These are phyloP conservation scores for Colletotrichum musae DNA, from an alignment of 2,329 filamentous ascomycete species.

Conservation along the genomic window DNA sequence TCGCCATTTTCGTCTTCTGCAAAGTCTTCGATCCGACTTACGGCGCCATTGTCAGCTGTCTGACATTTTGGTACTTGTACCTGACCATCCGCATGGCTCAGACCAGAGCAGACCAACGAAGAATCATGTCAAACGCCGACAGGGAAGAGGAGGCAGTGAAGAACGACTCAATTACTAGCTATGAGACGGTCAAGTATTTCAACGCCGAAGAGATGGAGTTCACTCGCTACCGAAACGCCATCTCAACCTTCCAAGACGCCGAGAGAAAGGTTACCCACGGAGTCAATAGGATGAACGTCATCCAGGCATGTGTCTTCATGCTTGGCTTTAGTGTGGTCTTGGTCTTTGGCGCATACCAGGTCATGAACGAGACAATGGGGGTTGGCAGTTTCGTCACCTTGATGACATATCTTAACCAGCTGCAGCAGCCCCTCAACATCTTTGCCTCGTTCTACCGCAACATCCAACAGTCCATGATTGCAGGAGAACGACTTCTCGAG, in stretches of 20 bases:
- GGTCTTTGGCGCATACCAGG: slow-evolving; percentile 83
- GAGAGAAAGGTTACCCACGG: slow-evolving; percentile 84
- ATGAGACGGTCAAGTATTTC: slow-evolving; percentile 95
- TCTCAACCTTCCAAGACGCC: slow-evolving; percentile 79
- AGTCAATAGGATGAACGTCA: slow-evolving; percentile 85
- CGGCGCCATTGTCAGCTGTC: slow-evolving; percentile 88
- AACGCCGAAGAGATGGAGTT: slow-evolving; percentile 88
- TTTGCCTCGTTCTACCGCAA: slow-evolving; percentile 96
- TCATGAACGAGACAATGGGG: slow-evolving; percentile 74
- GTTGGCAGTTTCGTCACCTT: slow-evolving; percentile 82
- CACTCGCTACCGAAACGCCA: slow-evolving; percentile 78
- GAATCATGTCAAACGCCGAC: slow-evolving; percentile 95
- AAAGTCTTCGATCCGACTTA: slow-evolving; percentile 81
- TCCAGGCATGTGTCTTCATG: slow-evolving; percentile 86
- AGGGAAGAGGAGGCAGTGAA: slow-evolving; percentile 97
- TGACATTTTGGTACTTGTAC: slow-evolving; percentile 97
- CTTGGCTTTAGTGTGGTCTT: slow-evolving; percentile 80
- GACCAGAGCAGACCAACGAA: slow-evolving; percentile 89
- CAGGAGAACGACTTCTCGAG: slow-evolving; percentile 93
- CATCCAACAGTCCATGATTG: slow-evolving; percentile 97
- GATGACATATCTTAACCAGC: slow-evolving; percentile 83
- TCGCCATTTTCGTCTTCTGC: slow-evolving; percentile 88
- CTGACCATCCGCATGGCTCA: slow-evolving; percentile 96
- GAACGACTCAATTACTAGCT: slow-evolving; percentile 99
- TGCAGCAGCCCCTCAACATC: slow-evolving; percentile 87